Evolutionary conservation across 2,329 filamentous ascomycete species (phyloP).

Genomic region (Nemania abortiva): DNA sequence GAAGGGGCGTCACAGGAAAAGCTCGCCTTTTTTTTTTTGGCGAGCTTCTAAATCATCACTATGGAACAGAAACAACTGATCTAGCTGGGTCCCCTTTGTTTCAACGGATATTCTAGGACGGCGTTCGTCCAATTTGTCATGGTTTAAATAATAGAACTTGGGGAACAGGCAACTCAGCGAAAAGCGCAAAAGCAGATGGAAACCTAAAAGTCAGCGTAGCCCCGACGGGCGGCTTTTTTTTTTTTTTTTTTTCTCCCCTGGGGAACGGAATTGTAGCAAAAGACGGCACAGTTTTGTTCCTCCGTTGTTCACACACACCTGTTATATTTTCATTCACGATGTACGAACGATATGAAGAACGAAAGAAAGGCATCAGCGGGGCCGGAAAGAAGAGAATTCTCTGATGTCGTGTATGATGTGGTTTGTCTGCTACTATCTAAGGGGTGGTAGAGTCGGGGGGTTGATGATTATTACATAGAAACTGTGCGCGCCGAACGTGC

Average conservation of each 20-base stretch:
- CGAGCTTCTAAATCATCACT: constrained; percentile 9
- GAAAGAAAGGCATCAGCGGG: background rate
- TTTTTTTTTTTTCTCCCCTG: background rate
- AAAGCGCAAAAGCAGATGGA: background rate
- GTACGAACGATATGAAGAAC: constrained; percentile 35
- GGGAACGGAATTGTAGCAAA: constrained; percentile 9
- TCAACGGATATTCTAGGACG: constrained; percentile 1
- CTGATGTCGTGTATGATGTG: constrained; percentile 29
- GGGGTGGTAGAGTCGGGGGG: background rate
- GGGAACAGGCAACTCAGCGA: constrained; percentile 14
- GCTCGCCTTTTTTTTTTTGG: background rate
- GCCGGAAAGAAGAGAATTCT: constrained; percentile 4
- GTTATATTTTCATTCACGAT: constrained; percentile 32
- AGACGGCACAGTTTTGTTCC: background rate
- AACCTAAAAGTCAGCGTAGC: constrained; percentile 8
- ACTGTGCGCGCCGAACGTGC: background rate
- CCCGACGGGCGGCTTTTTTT: constrained; percentile 7
- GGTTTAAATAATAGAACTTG: constrained; percentile 22
- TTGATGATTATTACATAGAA: background rate
- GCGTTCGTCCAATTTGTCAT: constrained; percentile 8
- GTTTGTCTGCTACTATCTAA: background rate
- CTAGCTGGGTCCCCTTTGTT: constrained; percentile 17
- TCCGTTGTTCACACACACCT: background rate
- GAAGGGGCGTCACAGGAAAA: constrained; percentile 4
- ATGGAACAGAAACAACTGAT: constrained; percentile 1